Evolutionary conservation across 2,329 filamentous ascomycete genomes (phyloP).

Genomic region (Bipolaris cookei): DNA sequence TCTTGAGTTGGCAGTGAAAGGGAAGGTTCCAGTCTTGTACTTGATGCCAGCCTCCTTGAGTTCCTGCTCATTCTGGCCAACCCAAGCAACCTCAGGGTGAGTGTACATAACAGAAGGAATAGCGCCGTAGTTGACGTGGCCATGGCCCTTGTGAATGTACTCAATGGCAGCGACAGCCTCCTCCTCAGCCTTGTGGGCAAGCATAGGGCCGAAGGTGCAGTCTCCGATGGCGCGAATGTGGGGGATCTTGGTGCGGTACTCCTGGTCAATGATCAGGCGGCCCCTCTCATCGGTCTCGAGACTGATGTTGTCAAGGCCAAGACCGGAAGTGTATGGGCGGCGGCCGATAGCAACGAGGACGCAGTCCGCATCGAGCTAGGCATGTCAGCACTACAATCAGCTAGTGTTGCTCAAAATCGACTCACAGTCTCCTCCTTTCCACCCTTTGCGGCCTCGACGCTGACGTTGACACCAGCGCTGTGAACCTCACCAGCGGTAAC

Average conservation of each 20-base stretch:
- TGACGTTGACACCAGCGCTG: slow-evolving; percentile 78
- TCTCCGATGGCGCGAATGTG: slow-evolving; percentile 98
- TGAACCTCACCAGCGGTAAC: slow-evolving; percentile 83
- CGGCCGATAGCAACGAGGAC: slow-evolving; percentile 97
- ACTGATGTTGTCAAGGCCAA: slow-evolving; percentile 92
- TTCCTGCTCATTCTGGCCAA: slow-evolving; percentile 96
- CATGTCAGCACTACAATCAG: slow-evolving; percentile 19
- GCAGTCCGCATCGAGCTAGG: slow-evolving; percentile 87
- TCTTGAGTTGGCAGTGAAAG: slow-evolving; percentile 96
- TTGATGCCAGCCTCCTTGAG: slow-evolving; percentile 88
- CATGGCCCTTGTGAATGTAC: slow-evolving; percentile 97
- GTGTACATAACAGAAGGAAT: slow-evolving; percentile 99
- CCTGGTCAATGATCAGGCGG: slow-evolving; percentile 94
- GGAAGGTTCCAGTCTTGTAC: slow-evolving; percentile 93
- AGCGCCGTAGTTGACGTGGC: slow-evolving; percentile 97
- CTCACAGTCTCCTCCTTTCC: slow-evolving; percentile 90
- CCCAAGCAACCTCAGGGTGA: slow-evolving; percentile 97
- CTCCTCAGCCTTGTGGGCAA: slow-evolving; percentile 99
- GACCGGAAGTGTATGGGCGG: slow-evolving; percentile 88
- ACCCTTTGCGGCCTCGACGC: slow-evolving; percentile 91
- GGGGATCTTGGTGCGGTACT: slow-evolving; percentile 96
- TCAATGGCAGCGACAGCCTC: slow-evolving; percentile 94
- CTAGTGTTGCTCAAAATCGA: slow-evolving; percentile 14
- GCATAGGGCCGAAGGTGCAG: slow-evolving; percentile 96
- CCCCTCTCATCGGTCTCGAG: slow-evolving; percentile 91